These are phyloP conservation scores for Diaporthe sp. DNA, from an alignment of 2,329 filamentous ascomycete genomes.

Conservation along the genomic window DNA sequence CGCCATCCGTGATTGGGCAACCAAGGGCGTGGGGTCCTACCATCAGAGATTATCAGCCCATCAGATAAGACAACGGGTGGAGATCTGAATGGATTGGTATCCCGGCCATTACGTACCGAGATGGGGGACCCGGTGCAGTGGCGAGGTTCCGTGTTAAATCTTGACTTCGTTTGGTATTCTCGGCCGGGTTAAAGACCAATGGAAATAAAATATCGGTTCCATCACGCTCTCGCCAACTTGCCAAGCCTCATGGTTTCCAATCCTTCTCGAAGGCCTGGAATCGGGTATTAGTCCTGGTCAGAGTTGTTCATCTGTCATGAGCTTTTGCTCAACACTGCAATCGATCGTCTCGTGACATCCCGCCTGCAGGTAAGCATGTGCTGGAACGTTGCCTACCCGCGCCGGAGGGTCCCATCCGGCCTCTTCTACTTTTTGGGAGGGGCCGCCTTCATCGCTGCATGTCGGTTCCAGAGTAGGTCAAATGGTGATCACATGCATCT, in stretches of 20 bases:
- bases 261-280: neutral
- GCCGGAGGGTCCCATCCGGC: neutral
- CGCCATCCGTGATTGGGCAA: neutral
- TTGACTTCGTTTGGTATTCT: neutral
- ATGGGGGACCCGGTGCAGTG: neutral
- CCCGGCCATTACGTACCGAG: conserved; percentile 13
- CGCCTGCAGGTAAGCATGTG: neutral
- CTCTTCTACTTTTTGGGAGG: neutral
- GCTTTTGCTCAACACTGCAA: neutral
- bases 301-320: neutral
- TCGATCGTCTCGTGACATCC: neutral
- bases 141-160: neutral
- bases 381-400: neutral
- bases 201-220: neutral
- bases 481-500: no score
- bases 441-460: neutral
- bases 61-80: conserved; percentile 7
- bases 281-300: neutral
- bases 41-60: conserved; percentile 9
- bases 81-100: neutral
- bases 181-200: neutral
- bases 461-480: neutral
- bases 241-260: neutral
- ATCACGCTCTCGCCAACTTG: neutral
- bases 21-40: neutral